Base-by-base conservation (phyloP, 176 grass and related monocot species). In the Guadua angustifolia region DNA sequence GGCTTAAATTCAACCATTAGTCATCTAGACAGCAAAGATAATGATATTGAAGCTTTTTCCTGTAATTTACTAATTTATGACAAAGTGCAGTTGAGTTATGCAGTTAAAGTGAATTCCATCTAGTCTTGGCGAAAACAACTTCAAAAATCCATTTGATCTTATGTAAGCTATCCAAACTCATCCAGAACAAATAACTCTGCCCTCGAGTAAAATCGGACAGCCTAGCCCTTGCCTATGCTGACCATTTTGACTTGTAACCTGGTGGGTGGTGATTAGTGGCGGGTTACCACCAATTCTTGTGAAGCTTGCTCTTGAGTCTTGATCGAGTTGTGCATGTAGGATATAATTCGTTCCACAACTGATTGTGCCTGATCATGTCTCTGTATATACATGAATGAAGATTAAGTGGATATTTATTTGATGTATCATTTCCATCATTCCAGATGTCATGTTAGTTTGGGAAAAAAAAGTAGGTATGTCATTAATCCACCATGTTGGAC, bases 1-100 rank as follows among this genome's bases (percentile, higher is more conserved):
- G 83, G 74, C 60, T 32, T 29, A 36, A 86, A 86, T 75, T 87
- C 60, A 82, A 80, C 85, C 25, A 58, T 73, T 78, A 69, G 63
- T 33, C 69, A 22, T 74, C 61, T 80, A 38, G 70, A 86, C 64
- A 91, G 59, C 58, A 42, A 76, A 77, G 61, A 83, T 86, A 69
- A 80, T 33, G 63, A 81, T 88, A 35, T 36, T 17, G 5, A 42
- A 73, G 26, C 32, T 19, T 32, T 39, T 78, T 67, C 38, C 53
- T 49, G 13, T 50, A 44, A 22, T 82, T 45, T 74, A 55, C 42
- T 43, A 55, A 24, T 79, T 62, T 32, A 52, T 52, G 16, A 29
- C 1, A 1, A 79, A 69, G 13, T 45, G 8, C 58, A 39, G 24
- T 55, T 52, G 24, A 63, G 9, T 62, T 55, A 45, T 63, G 45